A percentile compares a stretch with the other conserved stretches of the same genome.
These are phyloP conservation scores for Exophiala sp. DNA, from an alignment of 2,329 filamentous ascomycete species.

Conservation along the genomic window DNA sequence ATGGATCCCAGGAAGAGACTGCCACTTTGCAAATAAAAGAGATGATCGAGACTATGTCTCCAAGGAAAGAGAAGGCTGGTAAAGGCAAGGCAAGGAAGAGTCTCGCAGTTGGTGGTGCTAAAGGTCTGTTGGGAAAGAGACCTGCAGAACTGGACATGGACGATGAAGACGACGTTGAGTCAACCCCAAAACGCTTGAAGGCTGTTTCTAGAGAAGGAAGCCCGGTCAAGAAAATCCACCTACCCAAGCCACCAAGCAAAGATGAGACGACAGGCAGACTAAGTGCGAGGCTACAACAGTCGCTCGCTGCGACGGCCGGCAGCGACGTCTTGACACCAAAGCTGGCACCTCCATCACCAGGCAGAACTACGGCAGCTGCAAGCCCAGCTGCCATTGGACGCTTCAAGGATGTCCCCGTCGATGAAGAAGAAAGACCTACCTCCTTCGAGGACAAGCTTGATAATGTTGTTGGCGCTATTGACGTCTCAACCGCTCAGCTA, in stretches of 20 bases:
- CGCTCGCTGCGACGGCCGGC: constrained; percentile 39
- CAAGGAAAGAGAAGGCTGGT: constrained; percentile 57
- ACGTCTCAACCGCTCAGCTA: constrained; percentile 24
- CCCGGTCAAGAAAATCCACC: constrained; percentile 70
- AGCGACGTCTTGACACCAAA: constrained; percentile 35
- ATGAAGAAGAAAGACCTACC: constrained; percentile 19
- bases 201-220: constrained; percentile 61
- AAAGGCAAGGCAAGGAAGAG: constrained; percentile 68
- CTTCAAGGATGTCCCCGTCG: constrained; percentile 49
- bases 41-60: constrained; percentile 74
- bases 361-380: constrained; percentile 42
- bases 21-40: constrained; percentile 66
- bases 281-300: constrained; percentile 37
- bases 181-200: constrained; percentile 62
- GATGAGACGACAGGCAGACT: constrained; percentile 62
- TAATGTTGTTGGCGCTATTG: constrained; percentile 29
- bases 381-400: constrained; percentile 57
- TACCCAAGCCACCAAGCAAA: constrained; percentile 66
- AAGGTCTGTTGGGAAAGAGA: constrained; percentile 69
- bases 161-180: constrained; percentile 57
- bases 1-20: constrained; percentile 55
- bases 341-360: constrained; percentile 48
- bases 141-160: constrained; percentile 66
- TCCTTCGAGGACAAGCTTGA: constrained; percentile 32
- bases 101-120: constrained; percentile 70